Conservation (phyloP, 768 basidiomycete species). For the Favolaschia claudopus region DNA sequence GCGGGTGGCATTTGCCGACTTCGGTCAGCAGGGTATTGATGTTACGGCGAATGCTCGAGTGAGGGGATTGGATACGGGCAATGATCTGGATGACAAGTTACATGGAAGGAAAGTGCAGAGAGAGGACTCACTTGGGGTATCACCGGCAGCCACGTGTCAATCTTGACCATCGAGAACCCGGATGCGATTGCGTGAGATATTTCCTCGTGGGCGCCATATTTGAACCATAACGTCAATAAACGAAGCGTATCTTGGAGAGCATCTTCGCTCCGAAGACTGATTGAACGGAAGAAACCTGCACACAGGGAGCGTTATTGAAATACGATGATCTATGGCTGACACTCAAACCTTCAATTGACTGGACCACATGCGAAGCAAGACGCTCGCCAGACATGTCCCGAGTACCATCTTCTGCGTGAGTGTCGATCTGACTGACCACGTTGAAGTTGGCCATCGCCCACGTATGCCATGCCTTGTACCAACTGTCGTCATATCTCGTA, state of each 20-base stretch:
- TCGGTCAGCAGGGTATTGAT: slow-evolving; percentile 92
- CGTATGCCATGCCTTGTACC: slow-evolving; percentile 99
- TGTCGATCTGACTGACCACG: slow-evolving; percentile 85
- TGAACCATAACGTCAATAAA: slow-evolving; percentile 97
- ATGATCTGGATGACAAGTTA: slow-evolving; percentile 72
- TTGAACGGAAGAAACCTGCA: slow-evolving; percentile 93
- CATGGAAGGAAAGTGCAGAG: background rate
- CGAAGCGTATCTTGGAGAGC: slow-evolving; percentile 95
- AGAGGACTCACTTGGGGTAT: slow-evolving; percentile 82
- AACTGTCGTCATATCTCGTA: slow-evolving; percentile 87
- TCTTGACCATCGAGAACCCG: slow-evolving; percentile 89
- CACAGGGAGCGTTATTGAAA: background rate
- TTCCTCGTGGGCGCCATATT: slow-evolving; percentile 89
- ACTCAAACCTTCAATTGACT: slow-evolving; percentile 78
- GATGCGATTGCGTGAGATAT: slow-evolving; percentile 91
- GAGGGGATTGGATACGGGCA: slow-evolving; percentile 98
- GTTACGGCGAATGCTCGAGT: slow-evolving; percentile 83
- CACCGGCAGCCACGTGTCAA: slow-evolving; percentile 98
- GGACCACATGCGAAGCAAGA: slow-evolving; percentile 87
- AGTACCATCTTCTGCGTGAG: slow-evolving; percentile 59
- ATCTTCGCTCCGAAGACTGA: slow-evolving; percentile 87
- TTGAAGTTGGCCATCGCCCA: slow-evolving; percentile 98
- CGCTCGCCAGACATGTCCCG: slow-evolving; percentile 66
- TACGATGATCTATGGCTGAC: background rate
- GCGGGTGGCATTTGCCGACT: slow-evolving; percentile 96